Percentiles rank a stretch among this genome's conserved stretches.
Evolutionary conservation across 1,139 yeast species (phyloP).

Genomic region (Arxiozyma bovina): DNA sequence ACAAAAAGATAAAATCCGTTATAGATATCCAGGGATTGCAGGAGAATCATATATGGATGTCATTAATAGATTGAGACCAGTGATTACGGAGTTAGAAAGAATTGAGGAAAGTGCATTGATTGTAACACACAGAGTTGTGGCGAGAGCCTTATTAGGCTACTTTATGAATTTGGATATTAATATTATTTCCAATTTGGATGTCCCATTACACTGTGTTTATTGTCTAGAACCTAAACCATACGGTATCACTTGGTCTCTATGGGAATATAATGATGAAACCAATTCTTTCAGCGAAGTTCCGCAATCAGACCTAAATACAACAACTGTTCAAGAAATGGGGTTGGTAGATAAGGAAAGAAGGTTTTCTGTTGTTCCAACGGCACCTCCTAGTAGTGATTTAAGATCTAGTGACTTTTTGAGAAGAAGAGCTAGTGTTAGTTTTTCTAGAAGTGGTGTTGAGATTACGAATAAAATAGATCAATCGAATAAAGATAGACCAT

Average conservation of each 20-base stretch:
- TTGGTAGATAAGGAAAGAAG: slow-evolving; percentile 57
- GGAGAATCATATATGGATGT: slow-evolving; percentile 95
- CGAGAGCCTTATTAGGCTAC: slow-evolving; percentile 78
- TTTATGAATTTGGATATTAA: slow-evolving; percentile 78
- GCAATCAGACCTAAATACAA: slow-evolving; percentile 48
- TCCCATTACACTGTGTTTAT: slow-evolving; percentile 84
- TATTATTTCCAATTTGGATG: slow-evolving; percentile 80
- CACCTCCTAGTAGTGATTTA: slow-evolving; percentile 37
- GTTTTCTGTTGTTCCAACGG: slow-evolving; percentile 67
- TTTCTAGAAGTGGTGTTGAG: not conserved
- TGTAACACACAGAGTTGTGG: slow-evolving; percentile 84
- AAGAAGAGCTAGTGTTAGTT: slow-evolving; percentile 13
- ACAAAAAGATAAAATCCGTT: slow-evolving; percentile 63
- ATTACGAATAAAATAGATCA: not conserved
- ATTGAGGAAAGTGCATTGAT: slow-evolving; percentile 80
- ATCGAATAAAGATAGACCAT: not conserved
- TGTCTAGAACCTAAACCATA: slow-evolving; percentile 88
- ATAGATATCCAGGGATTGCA: slow-evolving; percentile 94
- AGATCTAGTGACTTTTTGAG: slow-evolving; percentile 18
- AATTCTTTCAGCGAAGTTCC: slow-evolving; percentile 76
- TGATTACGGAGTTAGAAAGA: slow-evolving; percentile 86
- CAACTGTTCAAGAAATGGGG: slow-evolving; percentile 52
- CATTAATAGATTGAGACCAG: slow-evolving; percentile 77
- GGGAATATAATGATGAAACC: slow-evolving; percentile 68
- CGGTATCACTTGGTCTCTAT: slow-evolving; percentile 87